A percentile compares a stretch with the other conserved stretches of the same genome.
phyloP scores from a whole-genome alignment of 2,329 filamentous ascomycete species.

The Penicillium sp. region DNA sequence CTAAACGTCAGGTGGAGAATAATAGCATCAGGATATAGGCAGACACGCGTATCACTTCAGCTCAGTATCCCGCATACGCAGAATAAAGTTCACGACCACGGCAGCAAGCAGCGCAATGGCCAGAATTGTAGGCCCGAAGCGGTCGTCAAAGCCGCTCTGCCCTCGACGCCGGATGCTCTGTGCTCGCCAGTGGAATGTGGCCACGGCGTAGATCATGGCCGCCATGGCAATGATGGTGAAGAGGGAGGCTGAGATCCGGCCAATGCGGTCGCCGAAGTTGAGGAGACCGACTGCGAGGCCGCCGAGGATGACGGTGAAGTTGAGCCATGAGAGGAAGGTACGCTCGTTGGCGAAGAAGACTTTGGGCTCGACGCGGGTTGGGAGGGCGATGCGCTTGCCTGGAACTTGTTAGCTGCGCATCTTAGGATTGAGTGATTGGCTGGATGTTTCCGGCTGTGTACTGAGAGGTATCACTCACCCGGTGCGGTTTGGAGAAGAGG shows the following conservation, averaged over 20 bases:
- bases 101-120: slow-evolving; percentile 80
- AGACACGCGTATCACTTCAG: slow-evolving; percentile 9
- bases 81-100: slow-evolving; percentile 92
- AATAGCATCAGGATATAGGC: not conserved
- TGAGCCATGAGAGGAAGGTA: slow-evolving; percentile 98
- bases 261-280: slow-evolving; percentile 93
- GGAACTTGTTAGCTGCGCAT: slow-evolving; percentile 13
- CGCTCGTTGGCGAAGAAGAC: slow-evolving; percentile 99
- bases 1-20: not conserved
- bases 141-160: slow-evolving; percentile 93
- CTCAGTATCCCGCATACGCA: slow-evolving; percentile 51
- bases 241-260: slow-evolving; percentile 86
- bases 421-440: not conserved
- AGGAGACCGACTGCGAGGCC: slow-evolving; percentile 94
- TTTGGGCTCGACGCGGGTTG: slow-evolving; percentile 96
- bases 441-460: not conserved
- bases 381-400: slow-evolving; percentile 98
- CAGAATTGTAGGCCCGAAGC: slow-evolving; percentile 86
- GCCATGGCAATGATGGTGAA: slow-evolving; percentile 94
- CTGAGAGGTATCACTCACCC: slow-evolving; percentile 52
- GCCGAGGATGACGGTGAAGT: slow-evolving; percentile 97
- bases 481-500: slow-evolving; percentile 92
- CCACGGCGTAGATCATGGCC: slow-evolving; percentile 89
- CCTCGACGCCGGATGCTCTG: slow-evolving; percentile 86
- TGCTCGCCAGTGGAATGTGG: slow-evolving; percentile 96